Percentiles rank a stretch among this genome's conserved stretches.
phyloP scores from a whole-genome alignment of 768 basidiomycete genomes.

The Butyriboletus loyo region DNA sequence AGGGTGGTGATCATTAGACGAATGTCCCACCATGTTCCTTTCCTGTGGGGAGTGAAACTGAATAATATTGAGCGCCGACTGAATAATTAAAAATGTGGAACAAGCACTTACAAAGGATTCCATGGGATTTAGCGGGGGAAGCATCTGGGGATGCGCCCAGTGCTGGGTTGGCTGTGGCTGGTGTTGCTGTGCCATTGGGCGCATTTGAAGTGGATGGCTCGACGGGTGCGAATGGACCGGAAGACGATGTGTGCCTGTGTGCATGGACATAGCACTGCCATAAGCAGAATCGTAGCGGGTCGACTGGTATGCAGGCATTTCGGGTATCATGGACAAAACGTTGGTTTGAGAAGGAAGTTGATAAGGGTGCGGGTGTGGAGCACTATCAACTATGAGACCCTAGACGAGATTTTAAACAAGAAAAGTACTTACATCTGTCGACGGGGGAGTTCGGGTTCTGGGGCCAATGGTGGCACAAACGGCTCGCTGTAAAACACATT shows the following conservation, averaged over 20 bases:
- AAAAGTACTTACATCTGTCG: constrained; percentile 44
- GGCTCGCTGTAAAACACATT: constrained; percentile 37
- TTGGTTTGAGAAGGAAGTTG: constrained; percentile 40
- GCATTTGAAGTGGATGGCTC: constrained; percentile 41
- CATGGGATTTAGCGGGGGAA: constrained; percentile 49
- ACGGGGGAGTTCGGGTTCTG: constrained; percentile 43
- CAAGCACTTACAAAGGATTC: constrained; percentile 60
- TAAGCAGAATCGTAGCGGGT: constrained; percentile 54
- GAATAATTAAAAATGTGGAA: not conserved
- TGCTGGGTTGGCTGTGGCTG: constrained; percentile 37
- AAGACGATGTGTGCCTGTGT: constrained; percentile 37
- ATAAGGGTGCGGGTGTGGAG: constrained; percentile 45
- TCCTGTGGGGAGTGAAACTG: constrained; percentile 40
- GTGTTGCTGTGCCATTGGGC: constrained; percentile 48
- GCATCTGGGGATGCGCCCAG: constrained; percentile 49
- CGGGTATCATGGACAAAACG: constrained; percentile 57
- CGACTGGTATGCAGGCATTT: constrained; percentile 50
- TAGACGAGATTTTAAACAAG: not conserved
- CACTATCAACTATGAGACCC: constrained; percentile 30
- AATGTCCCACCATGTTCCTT: constrained; percentile 46
- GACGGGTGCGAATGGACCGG: constrained; percentile 30
- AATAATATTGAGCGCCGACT: constrained; percentile 7
- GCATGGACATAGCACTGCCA: constrained; percentile 31
- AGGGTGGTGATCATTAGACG: constrained; percentile 46
- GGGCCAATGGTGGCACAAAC: constrained; percentile 42